These are phyloP conservation scores for Penicillium cataractarum DNA, from an alignment of 495 filamentous ascomycete species.

Conservation along the genomic window DNA sequence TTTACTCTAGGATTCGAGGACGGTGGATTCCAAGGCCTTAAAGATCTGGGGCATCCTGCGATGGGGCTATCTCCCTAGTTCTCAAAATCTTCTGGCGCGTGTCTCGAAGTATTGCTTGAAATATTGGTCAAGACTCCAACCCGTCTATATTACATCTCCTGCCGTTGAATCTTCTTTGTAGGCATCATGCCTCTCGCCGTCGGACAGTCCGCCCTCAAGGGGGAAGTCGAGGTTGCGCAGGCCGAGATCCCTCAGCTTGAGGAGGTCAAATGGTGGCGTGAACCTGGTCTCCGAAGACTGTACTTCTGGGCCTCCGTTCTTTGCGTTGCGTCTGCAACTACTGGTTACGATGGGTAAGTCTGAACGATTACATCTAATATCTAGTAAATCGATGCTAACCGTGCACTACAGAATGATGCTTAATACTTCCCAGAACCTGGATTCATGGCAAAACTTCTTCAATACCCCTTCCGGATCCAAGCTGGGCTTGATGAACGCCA, in stretches of 20 bases:
- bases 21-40: conserved; percentile 16
- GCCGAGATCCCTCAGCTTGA: conserved; percentile 59
- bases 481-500: conserved; percentile 64
- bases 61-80: neutral
- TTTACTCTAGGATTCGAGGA: neutral
- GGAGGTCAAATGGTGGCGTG: conserved; percentile 60
- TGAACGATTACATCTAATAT: neutral
- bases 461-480: conserved; percentile 50
- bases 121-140: neutral
- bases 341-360: conserved; percentile 62
- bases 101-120: neutral
- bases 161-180: neutral
- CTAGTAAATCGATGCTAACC: neutral
- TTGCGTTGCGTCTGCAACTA: conserved; percentile 66
- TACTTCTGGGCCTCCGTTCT: conserved; percentile 59
- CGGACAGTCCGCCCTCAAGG: conserved; percentile 17
- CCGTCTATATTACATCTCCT: neutral
- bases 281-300: conserved; percentile 62
- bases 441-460: conserved; percentile 32
- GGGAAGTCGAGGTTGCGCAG: conserved; percentile 43
- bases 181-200: conserved; percentile 21
- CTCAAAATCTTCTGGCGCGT: neutral
- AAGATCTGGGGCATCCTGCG: conserved; percentile 6
- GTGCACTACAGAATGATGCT: conserved; percentile 29
- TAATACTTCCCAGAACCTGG: conserved; percentile 31